Percentiles rank a stretch among this genome's conserved stretches.
phyloP scores from a whole-genome alignment of 257 asterid genomes.

The Capsicum rhomboideum region DNA sequence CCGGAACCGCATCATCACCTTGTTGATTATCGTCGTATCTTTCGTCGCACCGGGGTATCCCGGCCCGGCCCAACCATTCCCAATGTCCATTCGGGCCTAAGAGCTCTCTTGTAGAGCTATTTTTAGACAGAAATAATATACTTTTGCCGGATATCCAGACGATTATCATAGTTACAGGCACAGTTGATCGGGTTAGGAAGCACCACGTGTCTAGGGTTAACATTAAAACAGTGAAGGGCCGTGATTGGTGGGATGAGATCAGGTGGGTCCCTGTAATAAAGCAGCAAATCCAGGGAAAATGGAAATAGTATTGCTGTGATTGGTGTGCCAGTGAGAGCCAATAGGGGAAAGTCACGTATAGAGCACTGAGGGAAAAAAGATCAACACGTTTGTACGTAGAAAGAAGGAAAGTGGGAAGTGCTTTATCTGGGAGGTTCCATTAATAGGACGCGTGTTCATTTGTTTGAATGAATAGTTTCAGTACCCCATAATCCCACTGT shows the following conservation, averaged over 20 bases:
- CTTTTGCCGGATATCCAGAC: background rate
- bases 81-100: background rate
- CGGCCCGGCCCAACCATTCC: background rate
- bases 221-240: slow-evolving; percentile 3
- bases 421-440: slow-evolving; percentile 19
- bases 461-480: background rate
- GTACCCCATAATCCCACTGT: background rate
- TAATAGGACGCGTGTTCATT: slow-evolving; percentile 20
- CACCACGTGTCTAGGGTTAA: slow-evolving; percentile 33
- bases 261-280: slow-evolving; percentile 33
- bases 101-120: background rate
- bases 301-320: slow-evolving; percentile 8
- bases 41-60: background rate
- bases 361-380: slow-evolving; percentile 11
- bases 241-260: slow-evolving; percentile 34
- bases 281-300: slow-evolving; percentile 29
- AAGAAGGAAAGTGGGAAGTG: slow-evolving; percentile 23
- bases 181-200: background rate
- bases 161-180: background rate
- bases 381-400: slow-evolving; percentile 26
- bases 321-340: slow-evolving; percentile 14
- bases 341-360: slow-evolving; percentile 20
- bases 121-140: background rate
- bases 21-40: background rate
- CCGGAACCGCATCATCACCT: background rate